Evolutionary conservation across 768 basidiomycete genomes (phyloP).

Genomic region (Saitozyma podzolica): DNA sequence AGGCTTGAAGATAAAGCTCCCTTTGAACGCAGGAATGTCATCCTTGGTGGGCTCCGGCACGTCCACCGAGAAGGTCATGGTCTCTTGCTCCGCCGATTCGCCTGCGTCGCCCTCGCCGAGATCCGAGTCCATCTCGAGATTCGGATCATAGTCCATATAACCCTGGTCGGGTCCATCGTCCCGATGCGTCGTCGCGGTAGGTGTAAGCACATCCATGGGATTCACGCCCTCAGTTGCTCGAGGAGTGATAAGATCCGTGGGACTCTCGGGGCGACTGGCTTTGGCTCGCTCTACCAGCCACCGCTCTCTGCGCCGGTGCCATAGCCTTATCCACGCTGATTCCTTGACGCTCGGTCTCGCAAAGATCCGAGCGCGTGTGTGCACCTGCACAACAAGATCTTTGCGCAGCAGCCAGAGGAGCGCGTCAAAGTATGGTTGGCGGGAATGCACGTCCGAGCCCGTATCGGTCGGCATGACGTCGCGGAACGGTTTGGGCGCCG

Average conservation of each 20-base stretch:
- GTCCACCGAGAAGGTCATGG: constrained; percentile 57
- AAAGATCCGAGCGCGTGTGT: constrained; percentile 79
- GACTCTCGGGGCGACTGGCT: constrained; percentile 3
- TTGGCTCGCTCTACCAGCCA: constrained; percentile 15
- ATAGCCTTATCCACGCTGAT: constrained; percentile 57
- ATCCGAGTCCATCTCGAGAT: constrained; percentile 37
- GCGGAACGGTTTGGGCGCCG: constrained; percentile 68
- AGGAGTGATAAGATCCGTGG: constrained; percentile 22
- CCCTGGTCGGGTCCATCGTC: constrained; percentile 13
- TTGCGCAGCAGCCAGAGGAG: constrained; percentile 88
- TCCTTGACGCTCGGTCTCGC: constrained; percentile 75
- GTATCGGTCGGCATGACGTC: constrained; percentile 59
- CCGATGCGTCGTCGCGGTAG: neutral
- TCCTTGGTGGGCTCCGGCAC: constrained; percentile 39
- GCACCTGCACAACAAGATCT: constrained; percentile 79
- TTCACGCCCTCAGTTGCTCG: constrained; percentile 17
- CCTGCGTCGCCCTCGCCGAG: constrained; percentile 24
- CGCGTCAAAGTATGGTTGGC: constrained; percentile 74
- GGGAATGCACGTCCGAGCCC: constrained; percentile 49
- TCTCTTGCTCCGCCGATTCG: constrained; percentile 9
- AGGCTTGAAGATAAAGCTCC: constrained; percentile 71
- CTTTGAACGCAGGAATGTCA: constrained; percentile 34
- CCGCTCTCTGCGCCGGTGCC: constrained; percentile 40
- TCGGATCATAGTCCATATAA: constrained; percentile 31
- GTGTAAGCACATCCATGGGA: constrained; percentile 13